Percentiles rank a stretch among this genome's conserved stretches.
Conservation (phyloP, 805 yeast species). For the Kuraishia floccosa region DNA sequence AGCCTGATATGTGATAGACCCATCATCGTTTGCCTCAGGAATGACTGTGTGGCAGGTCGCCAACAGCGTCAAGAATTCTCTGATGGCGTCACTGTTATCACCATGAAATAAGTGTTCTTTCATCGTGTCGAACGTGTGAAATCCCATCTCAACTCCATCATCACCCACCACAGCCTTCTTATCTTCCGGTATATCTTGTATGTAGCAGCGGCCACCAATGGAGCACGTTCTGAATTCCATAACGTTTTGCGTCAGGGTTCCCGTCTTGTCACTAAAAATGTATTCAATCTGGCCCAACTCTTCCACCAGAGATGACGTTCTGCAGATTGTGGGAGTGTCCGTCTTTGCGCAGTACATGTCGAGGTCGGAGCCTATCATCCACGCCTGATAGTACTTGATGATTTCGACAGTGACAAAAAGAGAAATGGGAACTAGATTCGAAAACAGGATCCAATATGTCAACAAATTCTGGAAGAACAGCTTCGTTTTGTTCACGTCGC, state of each 20-base stretch:
- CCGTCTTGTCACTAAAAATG: conserved; percentile 95
- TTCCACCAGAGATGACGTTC: conserved; percentile 93
- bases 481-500: conserved; percentile 53
- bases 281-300: conserved; percentile 96
- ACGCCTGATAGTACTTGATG: conserved; percentile 92
- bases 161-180: conserved; percentile 48
- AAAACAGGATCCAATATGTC: conserved; percentile 93
- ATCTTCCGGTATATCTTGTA: conserved; percentile 87
- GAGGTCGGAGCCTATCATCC: conserved; percentile 84
- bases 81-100: conserved; percentile 29
- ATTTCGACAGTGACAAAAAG: conserved; percentile 93
- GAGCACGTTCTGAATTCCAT: conserved; percentile 95
- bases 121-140: conserved; percentile 57
- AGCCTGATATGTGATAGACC: conserved; percentile 84
- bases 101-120: conserved; percentile 24
- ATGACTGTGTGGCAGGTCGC: conserved; percentile 97
- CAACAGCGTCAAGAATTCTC: conserved; percentile 70
- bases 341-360: conserved; percentile 83
- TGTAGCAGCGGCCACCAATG: conserved; percentile 85
- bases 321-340: conserved; percentile 90
- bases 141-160: conserved; percentile 80
- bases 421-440: conserved; percentile 96
- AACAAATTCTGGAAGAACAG: conserved; percentile 78
- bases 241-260: conserved; percentile 88
- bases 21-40: conserved; percentile 65